Base-by-base conservation (phyloP, 2,329 filamentous ascomycete species). In the Pyrenophora graminea region DNA sequence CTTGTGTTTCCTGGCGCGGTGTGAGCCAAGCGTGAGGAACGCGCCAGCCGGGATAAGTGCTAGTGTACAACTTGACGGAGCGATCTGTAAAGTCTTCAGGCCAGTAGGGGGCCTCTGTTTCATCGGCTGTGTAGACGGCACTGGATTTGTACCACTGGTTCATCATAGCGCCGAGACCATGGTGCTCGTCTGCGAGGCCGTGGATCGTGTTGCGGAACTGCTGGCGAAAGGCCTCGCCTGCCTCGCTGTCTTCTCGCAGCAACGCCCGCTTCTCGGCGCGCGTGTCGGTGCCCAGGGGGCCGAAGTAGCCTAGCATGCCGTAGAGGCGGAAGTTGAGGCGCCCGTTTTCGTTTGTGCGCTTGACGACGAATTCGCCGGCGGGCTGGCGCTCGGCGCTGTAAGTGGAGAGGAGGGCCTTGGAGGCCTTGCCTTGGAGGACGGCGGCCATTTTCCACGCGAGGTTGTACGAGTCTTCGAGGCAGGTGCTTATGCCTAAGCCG, bases 401-500 rank as follows among this genome's bases (percentile, higher is more conserved):
- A 2, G 23, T 47, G 3, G n/a, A 33, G 2, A 51, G 38, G 7
- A 51, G 25, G 1, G 42, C 42, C 18, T 46, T 38, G n/a, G 15
- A n/a, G 2, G 48, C 48, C 13, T 42, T 41, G 17, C 38, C 43
- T n/a, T 42, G 15, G 23, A 47, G 17, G 6, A 47, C 50, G 18
- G 31, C 33, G 8, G 50, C 23, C 5, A 82, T 64, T 59, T 82
- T 82, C 79, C 80, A 82, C 18, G 75, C 78, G 1, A 82, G 70
- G 55, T 81, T 82, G 65, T 76, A 82, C 9, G 75, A 70, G 63
- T 88, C 85, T 61, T 86, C 83, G 80, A 88, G 85, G 27, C 77
- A 81, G 2, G 86, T 80, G 61, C 88, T 88, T 83, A 88, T 87
- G 9, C 85, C 85, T 61, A 87, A 84, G 1, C 83, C 84, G 0